Conservation (phyloP, 2,329 filamentous ascomycete genomes). For the Immersiporthe knoxdaviesiana region DNA sequence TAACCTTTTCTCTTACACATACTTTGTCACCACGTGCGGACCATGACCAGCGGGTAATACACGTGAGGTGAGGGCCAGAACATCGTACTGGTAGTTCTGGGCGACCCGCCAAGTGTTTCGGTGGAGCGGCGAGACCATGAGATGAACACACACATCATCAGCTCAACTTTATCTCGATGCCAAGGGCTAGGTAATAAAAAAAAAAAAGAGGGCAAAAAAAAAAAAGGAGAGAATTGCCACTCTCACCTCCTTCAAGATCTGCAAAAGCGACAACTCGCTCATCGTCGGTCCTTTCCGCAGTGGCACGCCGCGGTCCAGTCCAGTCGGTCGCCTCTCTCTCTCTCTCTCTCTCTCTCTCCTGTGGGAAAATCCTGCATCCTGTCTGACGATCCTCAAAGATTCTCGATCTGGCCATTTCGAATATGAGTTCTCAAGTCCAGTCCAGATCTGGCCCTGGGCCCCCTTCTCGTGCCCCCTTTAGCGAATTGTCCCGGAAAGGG, state of each 20-base stretch:
- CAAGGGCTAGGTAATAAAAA: slow-evolving; percentile 4
- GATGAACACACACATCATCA: neutral
- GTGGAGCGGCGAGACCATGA: neutral
- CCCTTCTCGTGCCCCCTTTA: neutral
- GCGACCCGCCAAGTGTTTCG: slow-evolving; percentile 13
- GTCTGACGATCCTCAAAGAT: neutral
- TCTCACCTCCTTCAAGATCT: slow-evolving; percentile 11
- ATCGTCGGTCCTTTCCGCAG: neutral
- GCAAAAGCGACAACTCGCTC: slow-evolving; percentile 1
- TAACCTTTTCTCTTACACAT: neutral
- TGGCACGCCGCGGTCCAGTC: neutral
- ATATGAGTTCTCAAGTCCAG: neutral
- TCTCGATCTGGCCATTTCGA: neutral
- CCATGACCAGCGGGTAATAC: slow-evolving; percentile 8
- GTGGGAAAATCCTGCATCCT: neutral
- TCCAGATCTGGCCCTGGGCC: neutral
- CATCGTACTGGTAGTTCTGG: slow-evolving; percentile 20
- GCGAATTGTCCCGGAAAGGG: neutral
- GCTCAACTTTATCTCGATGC: slow-evolving; percentile 23
- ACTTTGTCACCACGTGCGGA: slow-evolving; percentile 6
- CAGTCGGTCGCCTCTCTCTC: too few relatives aligned
- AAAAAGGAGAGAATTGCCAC: neutral
- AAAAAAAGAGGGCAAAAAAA: neutral
- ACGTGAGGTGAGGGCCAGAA: slow-evolving; percentile 7
- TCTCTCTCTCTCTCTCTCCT: neutral